Evolutionary conservation across 805 yeast genomes (phyloP).

Genomic region (Sporopachydermia lactativora): DNA sequence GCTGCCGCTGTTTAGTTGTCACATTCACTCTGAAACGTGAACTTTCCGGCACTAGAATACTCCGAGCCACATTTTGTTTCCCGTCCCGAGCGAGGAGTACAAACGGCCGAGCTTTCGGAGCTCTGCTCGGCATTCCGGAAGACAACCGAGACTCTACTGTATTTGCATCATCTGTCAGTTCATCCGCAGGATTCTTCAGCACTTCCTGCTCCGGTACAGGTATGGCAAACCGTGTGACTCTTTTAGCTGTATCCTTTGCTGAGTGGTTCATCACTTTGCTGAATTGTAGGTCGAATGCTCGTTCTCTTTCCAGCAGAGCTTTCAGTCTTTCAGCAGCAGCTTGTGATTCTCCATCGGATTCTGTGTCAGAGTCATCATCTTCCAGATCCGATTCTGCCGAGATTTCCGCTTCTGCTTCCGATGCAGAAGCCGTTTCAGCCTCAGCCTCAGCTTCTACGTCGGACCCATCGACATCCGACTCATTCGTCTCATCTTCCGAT

Average conservation of each 20-base stretch:
- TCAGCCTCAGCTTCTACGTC: not conserved
- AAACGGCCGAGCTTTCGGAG: too few relatives aligned
- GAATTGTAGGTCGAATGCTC: not conserved
- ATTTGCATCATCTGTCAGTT: too few relatives aligned
- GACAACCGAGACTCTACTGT: too few relatives aligned
- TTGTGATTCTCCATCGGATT: not conserved
- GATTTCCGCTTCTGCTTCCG: not conserved
- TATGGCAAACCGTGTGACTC: not conserved
- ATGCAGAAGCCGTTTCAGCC: not conserved
- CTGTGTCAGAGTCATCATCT: not conserved
- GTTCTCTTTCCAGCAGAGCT: not conserved
- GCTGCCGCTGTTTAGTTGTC: constrained; percentile 40
- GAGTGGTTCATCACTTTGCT: not conserved
- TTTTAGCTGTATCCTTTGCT: not conserved
- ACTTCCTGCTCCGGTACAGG: constrained; percentile 1
- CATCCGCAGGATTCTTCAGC: not conserved
- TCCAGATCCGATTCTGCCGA: not conserved
- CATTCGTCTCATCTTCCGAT: too few relatives aligned
- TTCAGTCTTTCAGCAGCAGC: not conserved
- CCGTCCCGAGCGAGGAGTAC: not conserved
- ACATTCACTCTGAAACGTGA: not conserved
- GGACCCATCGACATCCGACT: constrained; percentile 1
- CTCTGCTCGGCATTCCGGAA: too few relatives aligned
- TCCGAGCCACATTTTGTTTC: not conserved
- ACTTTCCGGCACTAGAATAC: not conserved